phyloP scores from a whole-genome alignment of 2,329 filamentous ascomycete species.

The Phialocephala sp. region DNA sequence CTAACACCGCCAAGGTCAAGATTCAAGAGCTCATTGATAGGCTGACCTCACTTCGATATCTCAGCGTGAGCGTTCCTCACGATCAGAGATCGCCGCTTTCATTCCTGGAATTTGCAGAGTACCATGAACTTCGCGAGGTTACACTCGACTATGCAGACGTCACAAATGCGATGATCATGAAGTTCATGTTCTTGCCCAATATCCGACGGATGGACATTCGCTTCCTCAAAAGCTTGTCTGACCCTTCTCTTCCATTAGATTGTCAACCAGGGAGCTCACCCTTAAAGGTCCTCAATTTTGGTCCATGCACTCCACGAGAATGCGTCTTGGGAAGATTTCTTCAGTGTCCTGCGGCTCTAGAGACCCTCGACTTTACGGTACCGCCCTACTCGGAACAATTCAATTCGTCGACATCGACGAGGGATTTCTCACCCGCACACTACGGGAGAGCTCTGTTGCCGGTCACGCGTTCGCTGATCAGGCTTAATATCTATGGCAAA shows the following conservation, averaged over 20 bases:
- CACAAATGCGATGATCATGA: conserved; percentile 9
- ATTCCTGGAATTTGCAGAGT: background rate
- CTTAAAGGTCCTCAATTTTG: background rate
- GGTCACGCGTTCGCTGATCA: background rate
- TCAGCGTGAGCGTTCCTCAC: background rate
- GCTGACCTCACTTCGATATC: background rate
- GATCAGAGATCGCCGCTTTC: background rate
- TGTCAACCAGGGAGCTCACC: background rate
- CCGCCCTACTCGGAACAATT: background rate
- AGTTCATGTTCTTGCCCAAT: conserved; percentile 7
- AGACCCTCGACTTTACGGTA: background rate
- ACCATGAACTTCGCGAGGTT: background rate
- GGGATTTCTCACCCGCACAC: background rate
- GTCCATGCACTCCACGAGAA: background rate
- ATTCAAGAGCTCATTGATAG: background rate
- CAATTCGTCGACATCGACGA: background rate
- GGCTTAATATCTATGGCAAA: background rate
- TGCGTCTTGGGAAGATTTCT: background rate
- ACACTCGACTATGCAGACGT: background rate
- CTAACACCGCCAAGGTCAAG: background rate
- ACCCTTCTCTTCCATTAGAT: background rate
- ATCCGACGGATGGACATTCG: background rate
- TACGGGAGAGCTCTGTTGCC: background rate
- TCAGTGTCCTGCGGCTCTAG: background rate
- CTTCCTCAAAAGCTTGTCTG: background rate